These are phyloP conservation scores for Debaryomyces maramus DNA, from an alignment of 805 yeast species.

Conservation along the genomic window DNA sequence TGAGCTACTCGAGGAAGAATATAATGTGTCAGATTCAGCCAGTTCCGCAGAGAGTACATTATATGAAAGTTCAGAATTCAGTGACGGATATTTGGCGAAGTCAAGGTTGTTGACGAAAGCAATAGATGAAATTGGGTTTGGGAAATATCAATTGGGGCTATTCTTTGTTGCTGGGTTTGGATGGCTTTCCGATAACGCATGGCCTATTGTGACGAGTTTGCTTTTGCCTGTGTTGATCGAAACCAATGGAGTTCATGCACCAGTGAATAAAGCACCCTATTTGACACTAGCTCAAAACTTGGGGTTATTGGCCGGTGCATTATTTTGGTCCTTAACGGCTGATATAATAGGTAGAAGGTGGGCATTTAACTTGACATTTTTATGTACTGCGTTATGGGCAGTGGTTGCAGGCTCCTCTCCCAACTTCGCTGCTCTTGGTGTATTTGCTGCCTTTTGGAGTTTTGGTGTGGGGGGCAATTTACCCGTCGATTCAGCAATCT, in stretches of 20 bases:
- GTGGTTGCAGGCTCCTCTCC: conserved; percentile 30
- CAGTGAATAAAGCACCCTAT: conserved; percentile 32
- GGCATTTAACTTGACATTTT: conserved; percentile 30
- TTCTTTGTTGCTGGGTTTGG: conserved; percentile 61
- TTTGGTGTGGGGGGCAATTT: conserved; percentile 35
- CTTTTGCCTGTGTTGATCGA: conserved; percentile 32
- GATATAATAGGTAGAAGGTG: conserved; percentile 32
- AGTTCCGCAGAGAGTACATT: not conserved
- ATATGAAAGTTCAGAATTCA: conserved; percentile 11
- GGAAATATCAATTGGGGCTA: conserved; percentile 47
- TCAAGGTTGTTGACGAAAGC: conserved; percentile 23
- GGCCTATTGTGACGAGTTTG: conserved; percentile 38
- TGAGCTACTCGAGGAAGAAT: not conserved
- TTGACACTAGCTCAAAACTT: conserved; percentile 47
- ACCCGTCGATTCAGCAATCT: conserved; percentile 32
- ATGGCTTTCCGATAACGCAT: conserved; percentile 49
- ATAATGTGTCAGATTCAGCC: not conserved
- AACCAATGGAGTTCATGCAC: conserved; percentile 37
- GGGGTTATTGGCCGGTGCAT: conserved; percentile 30
- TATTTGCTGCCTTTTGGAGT: conserved; percentile 27
- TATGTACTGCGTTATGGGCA: conserved; percentile 27
- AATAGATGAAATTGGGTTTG: conserved; percentile 41
- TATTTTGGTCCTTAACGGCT: conserved; percentile 30
- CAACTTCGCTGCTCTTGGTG: conserved; percentile 28
- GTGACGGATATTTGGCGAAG: conserved; percentile 21